These are phyloP conservation scores for Podospora tetraspora DNA, from an alignment of 495 filamentous ascomycete species.

Conservation along the genomic window DNA sequence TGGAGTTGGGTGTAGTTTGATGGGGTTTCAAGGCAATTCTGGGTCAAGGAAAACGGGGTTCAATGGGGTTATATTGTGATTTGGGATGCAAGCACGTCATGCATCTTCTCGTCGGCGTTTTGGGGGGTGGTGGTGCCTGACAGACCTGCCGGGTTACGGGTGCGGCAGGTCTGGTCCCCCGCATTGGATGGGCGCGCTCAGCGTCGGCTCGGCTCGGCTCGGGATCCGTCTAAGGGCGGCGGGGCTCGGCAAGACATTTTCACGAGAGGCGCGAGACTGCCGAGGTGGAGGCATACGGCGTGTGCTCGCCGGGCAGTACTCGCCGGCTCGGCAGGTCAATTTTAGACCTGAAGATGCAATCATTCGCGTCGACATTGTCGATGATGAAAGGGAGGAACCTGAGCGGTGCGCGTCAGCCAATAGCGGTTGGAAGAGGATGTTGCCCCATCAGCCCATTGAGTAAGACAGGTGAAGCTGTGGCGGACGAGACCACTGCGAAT, in stretches of 20 bases:
- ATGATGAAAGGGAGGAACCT: neutral
- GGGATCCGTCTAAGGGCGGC: neutral
- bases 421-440: neutral
- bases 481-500: neutral
- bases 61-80: neutral
- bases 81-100: neutral
- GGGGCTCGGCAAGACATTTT: neutral
- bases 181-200: neutral
- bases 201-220: neutral
- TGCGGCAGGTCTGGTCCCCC: neutral
- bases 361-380: neutral
- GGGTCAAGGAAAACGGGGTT: neutral
- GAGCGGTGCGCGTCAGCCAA: too few species aligned
- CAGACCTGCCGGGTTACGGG: neutral
- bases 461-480: neutral
- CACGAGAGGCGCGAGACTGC: neutral
- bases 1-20: neutral
- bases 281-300: neutral
- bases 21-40: neutral
- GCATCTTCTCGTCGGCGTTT: neutral
- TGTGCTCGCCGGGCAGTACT: neutral
- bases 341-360: too few species aligned
- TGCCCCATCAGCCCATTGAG: neutral
- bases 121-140: neutral
- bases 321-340: too few species aligned